phyloP scores from a whole-genome alignment of 2,329 filamentous ascomycete genomes.

The Fusarium gaditjirri region DNA sequence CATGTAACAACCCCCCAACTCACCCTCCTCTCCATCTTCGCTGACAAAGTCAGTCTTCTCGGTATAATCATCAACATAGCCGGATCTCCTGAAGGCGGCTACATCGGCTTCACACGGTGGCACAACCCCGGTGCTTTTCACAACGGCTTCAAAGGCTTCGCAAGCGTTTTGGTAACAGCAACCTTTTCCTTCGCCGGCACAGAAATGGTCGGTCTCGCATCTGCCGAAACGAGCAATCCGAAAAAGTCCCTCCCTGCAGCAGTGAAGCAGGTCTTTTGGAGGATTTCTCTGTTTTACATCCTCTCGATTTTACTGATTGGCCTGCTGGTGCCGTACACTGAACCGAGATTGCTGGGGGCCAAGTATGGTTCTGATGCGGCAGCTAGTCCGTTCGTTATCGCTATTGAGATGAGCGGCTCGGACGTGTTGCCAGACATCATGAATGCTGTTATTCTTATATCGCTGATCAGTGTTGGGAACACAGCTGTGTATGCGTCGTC shows the following conservation, averaged over 20 bases:
- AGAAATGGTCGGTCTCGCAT: slow-evolving; percentile 78
- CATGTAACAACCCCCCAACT: slow-evolving; percentile 66
- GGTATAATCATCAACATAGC: slow-evolving; percentile 87
- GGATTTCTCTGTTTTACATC: slow-evolving; percentile 89
- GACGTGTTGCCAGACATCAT: slow-evolving; percentile 83
- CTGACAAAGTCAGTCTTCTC: slow-evolving; percentile 68
- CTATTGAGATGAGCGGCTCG: slow-evolving; percentile 85
- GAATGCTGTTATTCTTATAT: slow-evolving; percentile 93
- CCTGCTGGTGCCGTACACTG: slow-evolving; percentile 79
- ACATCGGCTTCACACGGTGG: slow-evolving; percentile 85
- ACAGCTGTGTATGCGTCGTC: slow-evolving; percentile 91
- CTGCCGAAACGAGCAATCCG: slow-evolving; percentile 80
- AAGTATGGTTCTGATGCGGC: slow-evolving; percentile 70
- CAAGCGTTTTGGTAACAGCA: slow-evolving; percentile 78
- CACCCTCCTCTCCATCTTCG: neutral
- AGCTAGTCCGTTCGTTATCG: slow-evolving; percentile 92
- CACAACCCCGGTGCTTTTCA: slow-evolving; percentile 80
- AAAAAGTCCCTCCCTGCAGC: slow-evolving; percentile 85
- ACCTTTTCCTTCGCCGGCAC: slow-evolving; percentile 81
- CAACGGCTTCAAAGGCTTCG: slow-evolving; percentile 84
- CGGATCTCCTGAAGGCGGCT: slow-evolving; percentile 75
- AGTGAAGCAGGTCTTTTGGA: slow-evolving; percentile 94
- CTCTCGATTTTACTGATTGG: slow-evolving; percentile 83
- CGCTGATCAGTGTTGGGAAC: slow-evolving; percentile 92
- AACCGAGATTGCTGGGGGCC: slow-evolving; percentile 68